These are phyloP conservation scores for Euphorbia lathyris DNA, from an alignment of 345 rosid genomes.

Conservation along the genomic window DNA sequence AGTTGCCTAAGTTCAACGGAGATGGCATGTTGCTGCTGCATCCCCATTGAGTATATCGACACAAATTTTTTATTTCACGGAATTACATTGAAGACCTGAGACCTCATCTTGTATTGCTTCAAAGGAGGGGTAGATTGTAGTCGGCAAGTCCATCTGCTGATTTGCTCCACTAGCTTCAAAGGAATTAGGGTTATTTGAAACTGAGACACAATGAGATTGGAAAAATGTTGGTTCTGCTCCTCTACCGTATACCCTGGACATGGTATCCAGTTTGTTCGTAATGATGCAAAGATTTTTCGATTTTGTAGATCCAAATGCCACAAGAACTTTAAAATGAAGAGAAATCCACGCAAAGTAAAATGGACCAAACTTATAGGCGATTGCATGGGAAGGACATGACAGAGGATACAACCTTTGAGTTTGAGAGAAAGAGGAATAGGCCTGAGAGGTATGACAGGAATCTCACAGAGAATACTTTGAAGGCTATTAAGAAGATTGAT, in stretches of 20 bases:
- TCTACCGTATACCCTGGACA: constrained; percentile 87
- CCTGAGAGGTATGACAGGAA: constrained; percentile 95
- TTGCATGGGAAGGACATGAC: constrained; percentile 94
- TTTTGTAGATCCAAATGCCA: constrained; percentile 92
- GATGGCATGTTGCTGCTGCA: no score
- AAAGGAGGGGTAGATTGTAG: no score
- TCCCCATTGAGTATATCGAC: no score
- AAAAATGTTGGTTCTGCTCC: constrained; percentile 96
- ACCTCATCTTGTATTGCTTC: no score
- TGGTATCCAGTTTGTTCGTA: constrained; percentile 83
- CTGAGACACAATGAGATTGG: constrained; percentile 76
- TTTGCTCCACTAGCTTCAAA: no score
- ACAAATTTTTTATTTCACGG: no score
- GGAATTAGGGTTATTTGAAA: background rate
- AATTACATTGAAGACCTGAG: no score
- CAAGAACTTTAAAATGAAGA: constrained; percentile 97
- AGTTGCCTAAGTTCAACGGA: no score
- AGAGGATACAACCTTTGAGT: constrained; percentile 89
- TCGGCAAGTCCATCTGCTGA: no score
- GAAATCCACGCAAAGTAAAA: constrained; percentile 92
- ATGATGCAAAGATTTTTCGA: constrained; percentile 82
- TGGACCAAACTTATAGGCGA: constrained; percentile 90
- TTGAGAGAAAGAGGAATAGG: constrained; percentile 93
- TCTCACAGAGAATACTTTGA: constrained; percentile 59
- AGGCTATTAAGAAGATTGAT: constrained; percentile 87